These are phyloP conservation scores for Epichloe baconii DNA, from an alignment of 2,329 filamentous ascomycete genomes.

Conservation along the genomic window DNA sequence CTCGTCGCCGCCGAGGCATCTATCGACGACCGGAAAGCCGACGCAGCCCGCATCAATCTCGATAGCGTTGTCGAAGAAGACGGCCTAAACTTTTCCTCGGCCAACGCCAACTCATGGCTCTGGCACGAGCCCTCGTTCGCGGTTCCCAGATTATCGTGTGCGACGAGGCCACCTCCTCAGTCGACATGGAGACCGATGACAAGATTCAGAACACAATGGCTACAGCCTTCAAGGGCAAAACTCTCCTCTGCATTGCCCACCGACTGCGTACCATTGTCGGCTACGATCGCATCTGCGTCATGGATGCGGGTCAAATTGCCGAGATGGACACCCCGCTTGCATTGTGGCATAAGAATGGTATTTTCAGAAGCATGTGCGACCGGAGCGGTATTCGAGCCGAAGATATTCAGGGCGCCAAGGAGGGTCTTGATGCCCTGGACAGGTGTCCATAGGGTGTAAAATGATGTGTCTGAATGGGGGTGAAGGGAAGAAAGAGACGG, in stretches of 20 bases:
- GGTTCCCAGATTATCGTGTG: slow-evolving; percentile 87
- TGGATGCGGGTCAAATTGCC: slow-evolving; percentile 79
- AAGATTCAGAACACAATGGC: slow-evolving; percentile 90
- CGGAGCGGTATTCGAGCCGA: slow-evolving; percentile 59
- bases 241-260: slow-evolving; percentile 85
- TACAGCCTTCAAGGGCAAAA: slow-evolving; percentile 71
- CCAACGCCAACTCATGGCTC: slow-evolving; percentile 88
- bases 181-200: slow-evolving; percentile 93
- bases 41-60: slow-evolving; percentile 61
- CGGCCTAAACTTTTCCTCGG: slow-evolving; percentile 93
- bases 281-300: slow-evolving; percentile 93
- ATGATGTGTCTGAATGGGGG: neutral
- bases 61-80: slow-evolving; percentile 84
- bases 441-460: neutral
- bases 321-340: slow-evolving; percentile 68
- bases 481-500: neutral
- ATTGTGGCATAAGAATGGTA: slow-evolving; percentile 61
- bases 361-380: slow-evolving; percentile 86
- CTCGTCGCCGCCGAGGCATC: slow-evolving; percentile 47
- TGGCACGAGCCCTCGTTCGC: slow-evolving; percentile 80
- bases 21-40: slow-evolving; percentile 63
- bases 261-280: slow-evolving; percentile 81
- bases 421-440: slow-evolving; percentile 16
- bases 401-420: slow-evolving; percentile 35
- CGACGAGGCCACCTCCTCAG: slow-evolving; percentile 85